Percentiles rank a stretch among this genome's conserved stretches.
These are phyloP conservation scores for Pseudogymnoascus sp. DNA, from an alignment of 2,329 filamentous ascomycete species.

Conservation along the genomic window DNA sequence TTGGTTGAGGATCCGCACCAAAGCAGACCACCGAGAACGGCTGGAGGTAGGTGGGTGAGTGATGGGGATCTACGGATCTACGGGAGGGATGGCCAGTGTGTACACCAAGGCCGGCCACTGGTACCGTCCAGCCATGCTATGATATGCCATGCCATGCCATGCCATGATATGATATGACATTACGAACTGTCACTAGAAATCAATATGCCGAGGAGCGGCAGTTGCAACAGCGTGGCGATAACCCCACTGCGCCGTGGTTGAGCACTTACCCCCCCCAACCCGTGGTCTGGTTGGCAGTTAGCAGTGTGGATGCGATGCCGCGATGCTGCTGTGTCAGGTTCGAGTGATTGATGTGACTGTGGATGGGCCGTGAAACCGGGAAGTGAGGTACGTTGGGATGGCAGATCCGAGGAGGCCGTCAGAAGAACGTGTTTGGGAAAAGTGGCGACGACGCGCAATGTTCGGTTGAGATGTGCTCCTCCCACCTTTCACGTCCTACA, in stretches of 20 bases:
- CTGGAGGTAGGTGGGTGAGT: no score
- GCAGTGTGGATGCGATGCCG: background rate
- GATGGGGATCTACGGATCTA: background rate
- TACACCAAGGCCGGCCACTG: no score
- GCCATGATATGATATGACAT: no score
- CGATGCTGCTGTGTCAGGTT: background rate
- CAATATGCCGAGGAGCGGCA: background rate
- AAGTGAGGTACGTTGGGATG: background rate
- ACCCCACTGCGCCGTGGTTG: background rate
- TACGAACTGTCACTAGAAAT: no score
- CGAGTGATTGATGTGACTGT: background rate
- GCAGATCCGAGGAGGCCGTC: no score
- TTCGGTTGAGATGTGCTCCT: no score
- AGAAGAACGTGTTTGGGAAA: no score
- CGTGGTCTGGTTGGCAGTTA: background rate
- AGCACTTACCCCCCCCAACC: no score
- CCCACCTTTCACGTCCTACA: no score
- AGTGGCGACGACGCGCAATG: no score
- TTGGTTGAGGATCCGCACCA: no score
- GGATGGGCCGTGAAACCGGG: background rate
- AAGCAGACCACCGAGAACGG: no score
- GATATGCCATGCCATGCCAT: background rate
- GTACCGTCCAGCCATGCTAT: background rate
- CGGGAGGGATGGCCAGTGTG: background rate
- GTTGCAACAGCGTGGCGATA: background rate